These are phyloP conservation scores for Athelia psychrophila DNA, from an alignment of 1,284 basidiomycete genomes.

Conservation along the genomic window DNA sequence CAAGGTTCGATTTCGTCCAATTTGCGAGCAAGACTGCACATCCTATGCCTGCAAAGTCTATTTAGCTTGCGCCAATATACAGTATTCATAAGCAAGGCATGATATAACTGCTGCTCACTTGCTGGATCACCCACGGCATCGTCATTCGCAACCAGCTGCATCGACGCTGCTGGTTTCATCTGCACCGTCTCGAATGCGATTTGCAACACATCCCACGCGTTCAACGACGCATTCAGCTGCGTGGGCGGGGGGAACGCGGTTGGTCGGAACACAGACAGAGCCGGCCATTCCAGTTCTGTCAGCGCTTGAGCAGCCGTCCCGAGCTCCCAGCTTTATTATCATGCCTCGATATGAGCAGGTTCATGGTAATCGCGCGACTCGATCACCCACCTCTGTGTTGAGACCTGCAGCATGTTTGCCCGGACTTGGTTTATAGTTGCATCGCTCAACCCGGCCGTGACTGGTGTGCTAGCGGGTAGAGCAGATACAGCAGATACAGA, in stretches of 20 bases:
- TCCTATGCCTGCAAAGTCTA: conserved; percentile 44
- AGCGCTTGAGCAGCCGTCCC: conserved; percentile 65
- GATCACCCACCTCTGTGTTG: conserved; percentile 6
- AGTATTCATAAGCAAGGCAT: not conserved
- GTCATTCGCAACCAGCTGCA: conserved; percentile 39
- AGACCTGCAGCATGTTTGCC: conserved; percentile 21
- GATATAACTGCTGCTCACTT: conserved; percentile 31
- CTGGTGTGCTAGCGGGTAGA: not conserved
- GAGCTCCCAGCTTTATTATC: conserved; percentile 72
- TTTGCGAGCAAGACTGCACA: conserved; percentile 60
- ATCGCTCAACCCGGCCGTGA: conserved; percentile 16
- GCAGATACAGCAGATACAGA: too few species aligned
- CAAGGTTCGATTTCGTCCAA: conserved; percentile 39
- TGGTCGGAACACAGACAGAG: conserved; percentile 50
- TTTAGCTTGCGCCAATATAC: not conserved
- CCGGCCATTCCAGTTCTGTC: conserved; percentile 55
- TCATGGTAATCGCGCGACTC: not conserved
- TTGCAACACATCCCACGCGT: conserved; percentile 35
- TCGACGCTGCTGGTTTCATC: conserved; percentile 28
- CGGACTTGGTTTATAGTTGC: conserved; percentile 21
- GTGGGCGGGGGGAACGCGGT: conserved; percentile 34
- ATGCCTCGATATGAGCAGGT: conserved; percentile 4
- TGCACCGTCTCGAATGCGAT: conserved; percentile 38
- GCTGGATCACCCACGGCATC: conserved; percentile 72
- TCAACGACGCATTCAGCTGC: conserved; percentile 22